Conservation (phyloP, 1,284 basidiomycete species). For the Malassezia restricta region DNA sequence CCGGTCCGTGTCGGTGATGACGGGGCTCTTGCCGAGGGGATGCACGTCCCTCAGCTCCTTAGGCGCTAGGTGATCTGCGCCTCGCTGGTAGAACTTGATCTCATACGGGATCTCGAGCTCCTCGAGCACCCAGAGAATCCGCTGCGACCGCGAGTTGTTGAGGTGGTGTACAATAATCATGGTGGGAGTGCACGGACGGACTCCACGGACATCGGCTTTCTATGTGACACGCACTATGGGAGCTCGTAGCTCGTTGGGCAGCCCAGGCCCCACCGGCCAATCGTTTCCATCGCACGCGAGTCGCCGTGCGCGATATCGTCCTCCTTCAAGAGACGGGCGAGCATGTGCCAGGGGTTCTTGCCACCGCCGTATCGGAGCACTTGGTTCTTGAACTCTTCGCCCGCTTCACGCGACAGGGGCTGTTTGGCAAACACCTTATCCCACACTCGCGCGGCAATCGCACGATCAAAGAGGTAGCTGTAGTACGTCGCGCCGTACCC, state of each 20-base stretch:
- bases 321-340: constrained; percentile 60
- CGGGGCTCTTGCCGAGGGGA: constrained; percentile 39
- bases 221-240: no score
- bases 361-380: constrained; percentile 75
- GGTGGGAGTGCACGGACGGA: not conserved
- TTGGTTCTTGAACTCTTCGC: constrained; percentile 67
- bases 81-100: constrained; percentile 37
- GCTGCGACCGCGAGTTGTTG: constrained; percentile 42
- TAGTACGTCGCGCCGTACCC: constrained; percentile 97
- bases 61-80: constrained; percentile 27
- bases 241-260: not conserved
- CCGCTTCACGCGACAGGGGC: constrained; percentile 46
- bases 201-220: no score
- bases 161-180: constrained; percentile 42
- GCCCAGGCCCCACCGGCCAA: constrained; percentile 52
- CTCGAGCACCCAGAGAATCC: constrained; percentile 44
- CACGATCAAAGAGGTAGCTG: constrained; percentile 87
- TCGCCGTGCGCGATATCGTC: constrained; percentile 61
- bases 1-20: constrained; percentile 34
- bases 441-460: constrained; percentile 85
- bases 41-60: constrained; percentile 30
- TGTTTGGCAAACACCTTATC: constrained; percentile 56
- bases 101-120: constrained; percentile 39
- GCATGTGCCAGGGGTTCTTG: constrained; percentile 84
- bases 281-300: constrained; percentile 68